Percentiles rank a stretch among this genome's conserved stretches.
phyloP scores from a whole-genome alignment of 768 basidiomycete species.

The Russula vinacea region DNA sequence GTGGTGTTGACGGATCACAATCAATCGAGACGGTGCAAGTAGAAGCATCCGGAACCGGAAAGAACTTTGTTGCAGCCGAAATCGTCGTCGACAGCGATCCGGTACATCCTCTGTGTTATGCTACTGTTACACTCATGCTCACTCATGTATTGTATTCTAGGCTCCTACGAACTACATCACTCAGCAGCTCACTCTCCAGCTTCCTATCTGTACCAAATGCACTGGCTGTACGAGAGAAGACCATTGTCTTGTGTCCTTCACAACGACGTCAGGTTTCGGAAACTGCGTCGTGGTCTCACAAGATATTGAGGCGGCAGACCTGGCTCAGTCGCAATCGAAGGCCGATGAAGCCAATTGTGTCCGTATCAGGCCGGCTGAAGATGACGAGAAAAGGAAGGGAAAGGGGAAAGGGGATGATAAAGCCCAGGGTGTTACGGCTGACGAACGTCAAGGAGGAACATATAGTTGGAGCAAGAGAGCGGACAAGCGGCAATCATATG shows the following conservation, averaged over 20 bases:
- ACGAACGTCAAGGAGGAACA: too few relatives aligned
- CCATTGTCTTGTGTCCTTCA: conserved; percentile 52
- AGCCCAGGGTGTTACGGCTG: too few relatives aligned
- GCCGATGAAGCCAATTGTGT: too few relatives aligned
- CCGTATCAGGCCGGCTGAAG: too few relatives aligned
- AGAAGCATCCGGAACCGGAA: conserved; percentile 41
- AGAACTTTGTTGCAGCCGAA: conserved; percentile 39
- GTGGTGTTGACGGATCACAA: conserved; percentile 47
- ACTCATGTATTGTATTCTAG: conserved; percentile 32
- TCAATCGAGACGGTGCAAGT: conserved; percentile 37
- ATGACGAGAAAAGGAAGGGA: too few relatives aligned
- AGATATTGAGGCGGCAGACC: conserved; percentile 1
- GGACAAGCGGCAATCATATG: too few relatives aligned
- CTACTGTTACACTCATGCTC: too few relatives aligned
- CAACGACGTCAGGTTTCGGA: conserved; percentile 49
- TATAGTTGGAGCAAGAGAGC: too few relatives aligned
- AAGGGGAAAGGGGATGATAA: too few relatives aligned
- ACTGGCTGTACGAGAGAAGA: conserved; percentile 46
- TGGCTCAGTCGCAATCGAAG: too few relatives aligned
- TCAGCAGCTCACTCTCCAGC: conserved; percentile 42
- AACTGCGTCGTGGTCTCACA: conserved; percentile 51
- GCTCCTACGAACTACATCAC: conserved; percentile 40
- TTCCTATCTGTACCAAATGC: conserved; percentile 51
- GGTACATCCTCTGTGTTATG: too few relatives aligned
- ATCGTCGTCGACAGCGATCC: conserved; percentile 29